Conservation (phyloP, 1,139 yeast species). For the Blastobotrys apis region DNA sequence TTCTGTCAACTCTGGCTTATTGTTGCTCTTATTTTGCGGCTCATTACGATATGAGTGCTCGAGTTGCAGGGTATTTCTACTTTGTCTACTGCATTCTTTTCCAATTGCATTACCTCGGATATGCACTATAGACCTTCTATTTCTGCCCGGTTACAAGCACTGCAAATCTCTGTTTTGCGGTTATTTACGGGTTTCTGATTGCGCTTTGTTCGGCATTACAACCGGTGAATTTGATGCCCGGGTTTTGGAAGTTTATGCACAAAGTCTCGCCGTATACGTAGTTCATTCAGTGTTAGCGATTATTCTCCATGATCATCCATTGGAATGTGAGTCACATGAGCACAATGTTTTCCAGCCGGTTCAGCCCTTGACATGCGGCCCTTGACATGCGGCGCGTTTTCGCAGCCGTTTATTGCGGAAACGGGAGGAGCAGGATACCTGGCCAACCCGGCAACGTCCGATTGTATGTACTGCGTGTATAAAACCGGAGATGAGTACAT, state of each 20-base stretch:
- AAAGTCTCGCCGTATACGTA: constrained; percentile 53
- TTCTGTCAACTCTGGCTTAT: constrained; percentile 32
- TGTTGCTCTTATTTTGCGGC: constrained; percentile 42
- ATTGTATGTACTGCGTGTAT: constrained; percentile 48
- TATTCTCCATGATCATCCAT: constrained; percentile 42
- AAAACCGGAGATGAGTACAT: constrained; percentile 43
- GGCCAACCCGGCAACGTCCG: constrained; percentile 39
- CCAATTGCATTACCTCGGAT: constrained; percentile 44
- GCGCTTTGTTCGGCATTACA: constrained; percentile 59
- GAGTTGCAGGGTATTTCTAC: constrained; percentile 44
- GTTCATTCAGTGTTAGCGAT: constrained; percentile 46
- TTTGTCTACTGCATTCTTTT: constrained; percentile 42
- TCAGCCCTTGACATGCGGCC: constrained; percentile 52
- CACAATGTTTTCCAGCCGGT: constrained; percentile 46
- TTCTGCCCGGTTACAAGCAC: constrained; percentile 45
- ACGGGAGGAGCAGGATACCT: constrained; percentile 49
- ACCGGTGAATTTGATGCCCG: constrained; percentile 45
- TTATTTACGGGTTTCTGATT: constrained; percentile 46
- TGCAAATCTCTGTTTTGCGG: constrained; percentile 46
- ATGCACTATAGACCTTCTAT: constrained; percentile 46
- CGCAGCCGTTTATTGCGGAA: constrained; percentile 37
- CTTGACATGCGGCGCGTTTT: constrained; percentile 48
- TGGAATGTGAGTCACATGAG: constrained; percentile 46
- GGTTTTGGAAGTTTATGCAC: constrained; percentile 59
- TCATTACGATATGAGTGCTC: constrained; percentile 38